These are phyloP conservation scores for Chytriomyces hyalinus DNA, from an alignment of 192 early-diverging fungal species.

Conservation along the genomic window DNA sequence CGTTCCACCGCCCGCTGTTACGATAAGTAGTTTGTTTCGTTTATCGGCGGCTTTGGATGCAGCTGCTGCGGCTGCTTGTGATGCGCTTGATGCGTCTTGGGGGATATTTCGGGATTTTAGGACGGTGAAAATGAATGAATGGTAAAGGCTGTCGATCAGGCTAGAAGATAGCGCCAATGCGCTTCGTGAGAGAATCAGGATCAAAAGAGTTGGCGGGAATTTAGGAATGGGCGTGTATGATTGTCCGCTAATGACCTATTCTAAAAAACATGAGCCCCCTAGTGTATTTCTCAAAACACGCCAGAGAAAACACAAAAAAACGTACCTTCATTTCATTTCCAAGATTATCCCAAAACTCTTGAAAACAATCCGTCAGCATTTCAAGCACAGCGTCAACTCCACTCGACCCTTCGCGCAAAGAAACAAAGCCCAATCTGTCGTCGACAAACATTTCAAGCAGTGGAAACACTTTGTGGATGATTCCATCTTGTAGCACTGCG, in stretches of 20 bases:
- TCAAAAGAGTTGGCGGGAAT: slow-evolving; percentile 1
- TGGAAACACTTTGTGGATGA: slow-evolving; percentile 17
- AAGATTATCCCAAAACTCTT: slow-evolving; percentile 49
- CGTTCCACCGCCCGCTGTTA: slow-evolving; percentile 32
- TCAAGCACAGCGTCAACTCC: slow-evolving; percentile 47
- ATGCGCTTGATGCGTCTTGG: background rate
- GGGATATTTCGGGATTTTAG: slow-evolving; percentile 9
- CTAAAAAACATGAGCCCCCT: background rate
- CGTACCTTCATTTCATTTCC: slow-evolving; percentile 43
- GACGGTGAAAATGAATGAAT: slow-evolving; percentile 24
- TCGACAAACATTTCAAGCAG: slow-evolving; percentile 30
- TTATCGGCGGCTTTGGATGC: background rate
- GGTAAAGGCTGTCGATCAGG: slow-evolving; percentile 11
- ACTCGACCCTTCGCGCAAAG: background rate
- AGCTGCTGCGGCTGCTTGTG: slow-evolving; percentile 4
- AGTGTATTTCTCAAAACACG: background rate
- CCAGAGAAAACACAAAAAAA: background rate
- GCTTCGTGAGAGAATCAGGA: slow-evolving; percentile 23
- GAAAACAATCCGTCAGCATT: slow-evolving; percentile 47
- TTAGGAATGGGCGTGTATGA: slow-evolving; percentile 17
- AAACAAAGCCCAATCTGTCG: slow-evolving; percentile 10
- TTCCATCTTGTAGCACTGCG: slow-evolving; percentile 6
- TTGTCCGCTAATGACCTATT: slow-evolving; percentile 20
- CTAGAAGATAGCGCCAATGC: slow-evolving; percentile 1
- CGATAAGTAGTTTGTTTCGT: slow-evolving; percentile 23